These are phyloP conservation scores for Cupressus sempervirens DNA, from an alignment of 75 land plant species.

Conservation along the genomic window DNA sequence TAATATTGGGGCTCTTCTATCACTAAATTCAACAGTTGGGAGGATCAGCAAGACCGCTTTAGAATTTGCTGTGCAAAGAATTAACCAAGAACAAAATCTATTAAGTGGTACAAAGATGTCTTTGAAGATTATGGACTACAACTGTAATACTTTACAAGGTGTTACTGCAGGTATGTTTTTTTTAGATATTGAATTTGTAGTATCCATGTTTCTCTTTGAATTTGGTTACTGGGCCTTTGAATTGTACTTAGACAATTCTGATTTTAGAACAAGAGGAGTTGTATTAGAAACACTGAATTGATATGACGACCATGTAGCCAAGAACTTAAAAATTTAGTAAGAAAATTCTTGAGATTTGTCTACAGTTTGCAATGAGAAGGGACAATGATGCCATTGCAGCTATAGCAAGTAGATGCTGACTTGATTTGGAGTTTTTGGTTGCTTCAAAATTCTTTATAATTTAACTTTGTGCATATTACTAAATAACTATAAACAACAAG, in stretches of 20 bases:
- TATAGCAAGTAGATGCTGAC: background rate
- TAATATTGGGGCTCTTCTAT: conserved; percentile 26
- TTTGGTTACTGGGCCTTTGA: background rate
- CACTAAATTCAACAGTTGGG: conserved; percentile 31
- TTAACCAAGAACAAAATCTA: conserved; percentile 18
- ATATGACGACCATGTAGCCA: background rate
- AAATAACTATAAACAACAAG: background rate
- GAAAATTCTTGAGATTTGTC: background rate
- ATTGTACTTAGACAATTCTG: background rate
- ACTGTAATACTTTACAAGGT: conserved; percentile 42
- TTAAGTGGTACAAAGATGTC: conserved; percentile 16
- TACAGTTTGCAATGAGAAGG: background rate
- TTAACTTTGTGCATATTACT: background rate
- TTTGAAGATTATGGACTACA: conserved; percentile 21
- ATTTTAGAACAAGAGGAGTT: background rate
- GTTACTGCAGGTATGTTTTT: conserved; percentile 29
- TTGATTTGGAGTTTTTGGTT: background rate
- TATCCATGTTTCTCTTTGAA: background rate
- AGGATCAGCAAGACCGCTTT: conserved; percentile 24
- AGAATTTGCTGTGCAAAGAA: conserved; percentile 28
- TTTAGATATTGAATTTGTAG: background rate
- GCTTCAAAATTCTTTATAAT: background rate
- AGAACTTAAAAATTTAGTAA: background rate
- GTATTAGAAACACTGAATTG: background rate
- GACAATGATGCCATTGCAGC: background rate